Base-by-base conservation (phyloP, 441 rosid species). In the Jatropha podagrica region DNA sequence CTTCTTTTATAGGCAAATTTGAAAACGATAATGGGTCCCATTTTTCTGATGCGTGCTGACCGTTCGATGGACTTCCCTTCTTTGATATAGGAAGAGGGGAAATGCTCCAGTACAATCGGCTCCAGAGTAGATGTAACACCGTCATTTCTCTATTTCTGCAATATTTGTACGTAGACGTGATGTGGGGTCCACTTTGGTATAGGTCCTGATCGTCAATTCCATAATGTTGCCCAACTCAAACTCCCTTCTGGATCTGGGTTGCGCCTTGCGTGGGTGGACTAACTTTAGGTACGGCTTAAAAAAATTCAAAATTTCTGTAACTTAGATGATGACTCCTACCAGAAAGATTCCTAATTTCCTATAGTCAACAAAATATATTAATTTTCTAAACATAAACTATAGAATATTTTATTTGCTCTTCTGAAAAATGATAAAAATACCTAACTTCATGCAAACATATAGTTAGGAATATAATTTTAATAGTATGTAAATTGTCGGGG, bases 11-110 rank as follows among this genome's bases (percentile, higher is more conserved):
- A 17, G 27, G 20, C 23, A 26, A 26, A 46, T 62, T 23, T 73
- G 63, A 14, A 58, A 71, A 32, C 49, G 2, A 27, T 3, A 1
- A 70, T 37, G 67, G 78, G 78, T 5, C 73, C 78, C 68, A 14
- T 4, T 1, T 52, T 56, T 56, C 7, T 7, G 11, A 11, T 59
- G 51, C 37, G 4, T 37, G 68, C 15, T 6, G 49, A 61, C 69
- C 78, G 74, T 69, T 7, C 0, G 78, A 76, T 69, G 74, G 0
- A 44, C 59, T 40, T 48, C 12, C 8, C n/a, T 4, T 6, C 12
- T 1, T 15, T 17, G 37, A 23, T 20, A 32, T 14, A 10, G n/a
- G 20, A 14, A 7, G 38, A 32, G 5, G 54, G 1, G 7, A 40
- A 67, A 38, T 5, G 58, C 10, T 75, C 13, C 1, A 27, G 60